Base-by-base conservation (phyloP, 148 eudicot genomes). In the Simmondsia chinensis region DNA sequence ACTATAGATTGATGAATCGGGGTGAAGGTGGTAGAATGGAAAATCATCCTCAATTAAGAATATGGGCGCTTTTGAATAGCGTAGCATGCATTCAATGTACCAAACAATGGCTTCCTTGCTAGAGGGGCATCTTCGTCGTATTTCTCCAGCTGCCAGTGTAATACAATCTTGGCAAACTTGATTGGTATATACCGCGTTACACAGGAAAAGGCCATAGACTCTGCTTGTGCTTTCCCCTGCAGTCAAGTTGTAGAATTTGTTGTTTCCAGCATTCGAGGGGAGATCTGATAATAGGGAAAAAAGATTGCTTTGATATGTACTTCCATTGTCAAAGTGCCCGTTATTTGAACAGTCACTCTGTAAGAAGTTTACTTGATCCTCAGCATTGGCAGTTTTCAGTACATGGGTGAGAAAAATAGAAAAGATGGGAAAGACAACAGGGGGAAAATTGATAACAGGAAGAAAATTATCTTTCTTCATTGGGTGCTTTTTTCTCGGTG, bases 181-280 rank as follows among this genome's bases (percentile, higher is more conserved):
- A 31, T 38, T 36, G 27, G 20, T 43, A 10, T 37, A 18, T 33
- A 39, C 17, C 6, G 8, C 17, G 20, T 27, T 52, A 45, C 66
- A 61, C 3, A 37, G 46, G 27, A 29, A 61, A 44, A 52, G 59
- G 9, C 66, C 66, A 3, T 61, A 46, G n/a, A 52, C 39, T 39
- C 7, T 61, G 29, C 52, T 30, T 9, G 29, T 23, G 40, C 1
- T 14, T 24, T 20, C 32, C 12, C 59, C 59, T 2, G 24, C 13
- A 7, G 52, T 52, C 11, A 31, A 52, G 31, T 52, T 61, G 4
- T 31, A 8, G 20, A 61, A 61, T 27, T 38, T 39, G 29, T 22
- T 11, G 20, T 40, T 36, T 34, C 5, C 15, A 4, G 66, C 39
- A 13, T 61, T 45, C 6, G 66, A 36, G 52, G 52, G 30, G 52